Evolutionary conservation across 148 eudicot genomes (phyloP).

Genomic region (Bassia scoparia): DNA sequence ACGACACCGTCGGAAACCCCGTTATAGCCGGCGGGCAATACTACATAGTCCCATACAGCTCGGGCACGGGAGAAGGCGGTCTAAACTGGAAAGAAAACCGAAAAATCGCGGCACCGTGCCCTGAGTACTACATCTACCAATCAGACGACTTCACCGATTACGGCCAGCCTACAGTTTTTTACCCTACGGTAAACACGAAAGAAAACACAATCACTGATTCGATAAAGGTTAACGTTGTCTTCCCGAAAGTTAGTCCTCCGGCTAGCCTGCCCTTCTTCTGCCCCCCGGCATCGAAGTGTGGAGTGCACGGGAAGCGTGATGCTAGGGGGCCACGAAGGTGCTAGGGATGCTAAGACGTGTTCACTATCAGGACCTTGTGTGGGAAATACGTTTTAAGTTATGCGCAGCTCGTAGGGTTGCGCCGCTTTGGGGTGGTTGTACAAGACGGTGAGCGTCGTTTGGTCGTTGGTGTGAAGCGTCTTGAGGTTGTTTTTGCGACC

Average conservation of each 20-base stretch:
- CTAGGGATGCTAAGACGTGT: no score
- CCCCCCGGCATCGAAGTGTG: background rate
- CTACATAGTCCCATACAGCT: background rate
- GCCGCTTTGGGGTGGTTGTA: no score
- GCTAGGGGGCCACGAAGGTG: no score
- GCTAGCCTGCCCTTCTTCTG: background rate
- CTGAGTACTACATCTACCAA: background rate
- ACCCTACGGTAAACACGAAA: background rate
- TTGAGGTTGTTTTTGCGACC: no score
- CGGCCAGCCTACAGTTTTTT: background rate
- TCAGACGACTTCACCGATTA: background rate
- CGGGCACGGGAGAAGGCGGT: background rate
- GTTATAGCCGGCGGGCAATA: background rate
- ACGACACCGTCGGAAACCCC: background rate
- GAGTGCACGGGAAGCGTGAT: no score
- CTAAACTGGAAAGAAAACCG: background rate
- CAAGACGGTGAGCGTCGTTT: no score
- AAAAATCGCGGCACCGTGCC: background rate
- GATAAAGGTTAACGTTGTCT: background rate
- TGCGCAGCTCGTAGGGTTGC: no score
- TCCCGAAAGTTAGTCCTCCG: background rate
- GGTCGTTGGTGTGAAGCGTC: no score
- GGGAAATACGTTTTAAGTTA: no score
- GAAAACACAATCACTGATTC: background rate
- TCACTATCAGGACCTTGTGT: no score